A percentile compares a stretch with the other conserved stretches of the same genome.
Evolutionary conservation across 495 filamentous ascomycete species (phyloP).

Genomic region (Usnea hakonensis): DNA sequence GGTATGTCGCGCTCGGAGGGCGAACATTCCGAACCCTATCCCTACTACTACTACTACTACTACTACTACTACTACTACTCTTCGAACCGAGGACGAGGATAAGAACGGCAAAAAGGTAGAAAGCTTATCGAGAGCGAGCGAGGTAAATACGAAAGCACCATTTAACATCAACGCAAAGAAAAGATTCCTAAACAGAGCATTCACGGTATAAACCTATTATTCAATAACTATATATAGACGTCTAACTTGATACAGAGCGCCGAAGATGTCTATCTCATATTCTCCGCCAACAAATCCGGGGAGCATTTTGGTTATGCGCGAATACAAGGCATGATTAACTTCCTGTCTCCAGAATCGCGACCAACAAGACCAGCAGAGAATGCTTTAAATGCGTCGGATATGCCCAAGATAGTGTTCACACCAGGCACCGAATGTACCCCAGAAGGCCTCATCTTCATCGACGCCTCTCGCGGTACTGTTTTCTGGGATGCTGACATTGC

Average conservation of each 20-base stretch:
- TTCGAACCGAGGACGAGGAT: constrained; percentile 11
- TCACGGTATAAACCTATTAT: constrained; percentile 49
- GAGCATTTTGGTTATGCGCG: constrained; percentile 95
- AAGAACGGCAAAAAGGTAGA: too few relatives aligned
- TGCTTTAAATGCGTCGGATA: constrained; percentile 48
- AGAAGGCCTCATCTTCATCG: constrained; percentile 82
- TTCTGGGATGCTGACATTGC: constrained; percentile 83
- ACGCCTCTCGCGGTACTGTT: constrained; percentile 83
- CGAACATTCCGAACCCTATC: constrained; percentile 37
- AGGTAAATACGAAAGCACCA: too few relatives aligned
- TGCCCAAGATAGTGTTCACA: constrained; percentile 68
- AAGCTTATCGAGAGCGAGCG: too few relatives aligned
- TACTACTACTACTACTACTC: constrained; percentile 24
- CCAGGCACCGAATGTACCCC: constrained; percentile 73
- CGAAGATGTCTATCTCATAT: constrained; percentile 86
- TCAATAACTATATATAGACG: constrained; percentile 6
- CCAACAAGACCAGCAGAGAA: constrained; percentile 51
- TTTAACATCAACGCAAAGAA: constrained; percentile 62
- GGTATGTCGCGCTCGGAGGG: constrained; percentile 77
- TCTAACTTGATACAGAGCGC: constrained; percentile 44
- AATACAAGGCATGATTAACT: constrained; percentile 83
- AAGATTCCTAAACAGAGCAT: constrained; percentile 70
- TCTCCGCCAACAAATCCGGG: constrained; percentile 95
- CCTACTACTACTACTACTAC: constrained; percentile 49
- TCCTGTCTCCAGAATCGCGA: constrained; percentile 55